Conservation (phyloP, 495 filamentous ascomycete species). For the Penicillium daleae region DNA sequence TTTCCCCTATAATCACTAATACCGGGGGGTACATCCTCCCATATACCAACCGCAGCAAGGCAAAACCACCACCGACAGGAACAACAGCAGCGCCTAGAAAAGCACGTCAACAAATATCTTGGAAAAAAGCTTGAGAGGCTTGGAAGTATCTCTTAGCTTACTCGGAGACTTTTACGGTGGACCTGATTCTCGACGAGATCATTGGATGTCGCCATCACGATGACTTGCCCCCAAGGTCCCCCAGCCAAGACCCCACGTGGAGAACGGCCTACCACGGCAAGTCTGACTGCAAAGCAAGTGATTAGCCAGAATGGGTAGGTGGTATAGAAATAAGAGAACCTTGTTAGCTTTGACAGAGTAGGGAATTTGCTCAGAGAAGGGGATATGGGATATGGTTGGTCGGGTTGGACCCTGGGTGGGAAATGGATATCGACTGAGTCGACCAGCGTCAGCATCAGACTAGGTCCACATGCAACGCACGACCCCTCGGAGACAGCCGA, state of each 20-base stretch:
- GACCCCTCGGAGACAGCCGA: neutral
- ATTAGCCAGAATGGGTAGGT: conserved; percentile 1
- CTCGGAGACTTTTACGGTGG: conserved; percentile 12
- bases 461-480: neutral
- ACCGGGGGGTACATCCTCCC: neutral
- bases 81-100: neutral
- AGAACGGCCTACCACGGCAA: conserved; percentile 2
- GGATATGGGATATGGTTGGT: neutral
- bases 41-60: neutral
- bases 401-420: neutral
- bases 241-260: conserved; percentile 25
- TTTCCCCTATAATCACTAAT: neutral
- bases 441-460: neutral
- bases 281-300: neutral
- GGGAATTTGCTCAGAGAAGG: neutral
- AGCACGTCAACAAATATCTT: conserved; percentile 1
- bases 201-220: conserved; percentile 19
- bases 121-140: conserved; percentile 7
- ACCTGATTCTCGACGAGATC: conserved; percentile 2
- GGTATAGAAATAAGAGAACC: neutral
- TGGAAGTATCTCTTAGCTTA: conserved; percentile 6
- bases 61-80: neutral
- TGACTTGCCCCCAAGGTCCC: conserved; percentile 33
- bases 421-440: neutral
- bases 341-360: neutral